Base-by-base conservation (phyloP, 495 filamentous ascomycete species). In the Aspergillus biplanus region DNA sequence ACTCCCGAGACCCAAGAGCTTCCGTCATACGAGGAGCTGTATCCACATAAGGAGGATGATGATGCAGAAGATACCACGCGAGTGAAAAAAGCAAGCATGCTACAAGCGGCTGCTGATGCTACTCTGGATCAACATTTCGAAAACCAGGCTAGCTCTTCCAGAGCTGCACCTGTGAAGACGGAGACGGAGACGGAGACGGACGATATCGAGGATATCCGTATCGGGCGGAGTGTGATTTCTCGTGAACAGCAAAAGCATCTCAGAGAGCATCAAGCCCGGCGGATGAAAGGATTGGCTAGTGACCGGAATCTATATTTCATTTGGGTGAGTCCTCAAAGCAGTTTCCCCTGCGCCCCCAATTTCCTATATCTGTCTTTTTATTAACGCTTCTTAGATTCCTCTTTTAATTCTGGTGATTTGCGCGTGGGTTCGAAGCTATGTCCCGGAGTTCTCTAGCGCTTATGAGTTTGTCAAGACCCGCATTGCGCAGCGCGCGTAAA, bases 271-370 rank as follows among this genome's bases (percentile, higher is more conserved):
- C 90, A 93, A 71, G 88, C 88, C 35, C 81, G 83, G 63, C 90
- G 89, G 67, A 85, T 92, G 71, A 93, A 92, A 82, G 84, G 82
- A 63, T 77, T 92, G 44, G 85, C 83, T 47, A 87, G 83, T 64
- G 92, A 96, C 71, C 82, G 88, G 66, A 92, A 92, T 71, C 80
- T 96, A 47, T 94, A 90, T 76, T 90, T 93, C 72, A 81, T 96
- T 70, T 96, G 92, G 92, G 91, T 93, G 85, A 79, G 81, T 67
- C 27, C 16, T 18, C 47, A 5, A 50, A 18, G 21, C 47, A 50
- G 6, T 7, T 18, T 21, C 16, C 11, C 5, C 15, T 27, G 1
- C 11, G 16, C 33, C 33, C 15, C 12, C 27, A 34, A 15, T 11
- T 44, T 44, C 39, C 21, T 27, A 12, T 44, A 44, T 12, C 39